A percentile compares a stretch with the other conserved stretches of the same genome.
Evolutionary conservation across 1,284 basidiomycete genomes (phyloP).

Genomic region (Blastosporella zonata): DNA sequence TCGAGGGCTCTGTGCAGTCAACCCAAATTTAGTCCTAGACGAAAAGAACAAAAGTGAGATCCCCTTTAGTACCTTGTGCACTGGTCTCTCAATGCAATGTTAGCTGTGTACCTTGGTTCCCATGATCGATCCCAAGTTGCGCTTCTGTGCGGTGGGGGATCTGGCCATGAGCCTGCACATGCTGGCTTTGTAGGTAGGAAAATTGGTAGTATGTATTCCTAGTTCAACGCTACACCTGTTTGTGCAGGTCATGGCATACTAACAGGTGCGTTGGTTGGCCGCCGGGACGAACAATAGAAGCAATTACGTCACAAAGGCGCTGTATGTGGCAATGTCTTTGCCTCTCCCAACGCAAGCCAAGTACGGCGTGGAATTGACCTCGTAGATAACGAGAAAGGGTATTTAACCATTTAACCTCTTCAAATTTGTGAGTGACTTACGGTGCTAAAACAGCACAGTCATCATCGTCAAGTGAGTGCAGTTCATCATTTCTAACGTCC

Average conservation of each 20-base stretch:
- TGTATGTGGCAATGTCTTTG: constrained; percentile 85
- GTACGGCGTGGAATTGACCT: constrained; percentile 79
- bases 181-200: constrained; percentile 71
- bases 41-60: constrained; percentile 56
- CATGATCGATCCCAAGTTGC: constrained; percentile 69
- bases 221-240: neutral
- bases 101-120: constrained; percentile 62
- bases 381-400: constrained; percentile 77
- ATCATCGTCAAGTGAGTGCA: constrained; percentile 80
- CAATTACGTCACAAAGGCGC: constrained; percentile 48
- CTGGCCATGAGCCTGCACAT: constrained; percentile 89
- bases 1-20: constrained; percentile 66
- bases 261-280: constrained; percentile 60
- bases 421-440: constrained; percentile 11
- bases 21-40: constrained; percentile 71
- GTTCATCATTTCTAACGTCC: neutral
- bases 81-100: neutral
- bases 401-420: constrained; percentile 21
- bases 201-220: constrained; percentile 9
- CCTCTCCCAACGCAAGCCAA: constrained; percentile 84
- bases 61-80: neutral
- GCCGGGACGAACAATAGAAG: neutral
- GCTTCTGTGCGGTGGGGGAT: constrained; percentile 86
- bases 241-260: constrained; percentile 72
- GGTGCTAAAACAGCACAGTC: constrained; percentile 50